Evolutionary conservation across 371 early-diverging fungal species (phyloP).

Genomic region (Thermomucor indicae-seudaticae): DNA sequence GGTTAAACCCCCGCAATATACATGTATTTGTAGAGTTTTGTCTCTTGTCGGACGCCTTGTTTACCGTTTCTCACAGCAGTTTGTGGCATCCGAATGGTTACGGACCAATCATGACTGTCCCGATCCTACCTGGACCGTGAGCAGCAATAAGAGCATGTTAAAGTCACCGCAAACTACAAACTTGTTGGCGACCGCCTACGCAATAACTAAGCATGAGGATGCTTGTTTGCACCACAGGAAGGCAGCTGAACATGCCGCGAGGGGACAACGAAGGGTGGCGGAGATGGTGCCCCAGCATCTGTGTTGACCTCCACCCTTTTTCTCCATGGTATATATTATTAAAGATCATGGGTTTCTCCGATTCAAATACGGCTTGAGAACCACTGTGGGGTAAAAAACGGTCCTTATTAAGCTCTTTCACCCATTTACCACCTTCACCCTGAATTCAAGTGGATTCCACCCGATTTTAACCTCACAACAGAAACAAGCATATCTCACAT

Average conservation of each 20-base stretch:
- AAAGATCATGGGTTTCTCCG: background rate
- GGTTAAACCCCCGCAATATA: no score
- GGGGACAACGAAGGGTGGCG: slow-evolving; percentile 7
- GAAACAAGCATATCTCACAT: no score
- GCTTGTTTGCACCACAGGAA: background rate
- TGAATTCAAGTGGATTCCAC: no score
- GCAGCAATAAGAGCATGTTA: slow-evolving; percentile 86
- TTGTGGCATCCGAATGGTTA: no score
- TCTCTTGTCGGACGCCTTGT: no score
- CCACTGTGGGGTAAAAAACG: background rate
- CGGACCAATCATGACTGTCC: no score
- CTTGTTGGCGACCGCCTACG: slow-evolving; percentile 84
- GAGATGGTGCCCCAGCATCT: background rate
- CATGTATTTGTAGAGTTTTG: no score
- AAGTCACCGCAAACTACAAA: slow-evolving; percentile 80
- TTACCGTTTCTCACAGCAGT: no score
- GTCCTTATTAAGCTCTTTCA: no score
- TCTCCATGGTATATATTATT: slow-evolving; percentile 6
- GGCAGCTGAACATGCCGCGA: slow-evolving; percentile 13
- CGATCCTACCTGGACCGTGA: slow-evolving; percentile 71
- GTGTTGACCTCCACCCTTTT: slow-evolving; percentile 3
- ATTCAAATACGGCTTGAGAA: background rate
- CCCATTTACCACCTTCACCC: no score
- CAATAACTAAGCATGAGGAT: slow-evolving; percentile 78
- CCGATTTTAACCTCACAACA: no score